These are phyloP conservation scores for Mangifera indica DNA, from an alignment of 345 rosid species.

Conservation along the genomic window DNA sequence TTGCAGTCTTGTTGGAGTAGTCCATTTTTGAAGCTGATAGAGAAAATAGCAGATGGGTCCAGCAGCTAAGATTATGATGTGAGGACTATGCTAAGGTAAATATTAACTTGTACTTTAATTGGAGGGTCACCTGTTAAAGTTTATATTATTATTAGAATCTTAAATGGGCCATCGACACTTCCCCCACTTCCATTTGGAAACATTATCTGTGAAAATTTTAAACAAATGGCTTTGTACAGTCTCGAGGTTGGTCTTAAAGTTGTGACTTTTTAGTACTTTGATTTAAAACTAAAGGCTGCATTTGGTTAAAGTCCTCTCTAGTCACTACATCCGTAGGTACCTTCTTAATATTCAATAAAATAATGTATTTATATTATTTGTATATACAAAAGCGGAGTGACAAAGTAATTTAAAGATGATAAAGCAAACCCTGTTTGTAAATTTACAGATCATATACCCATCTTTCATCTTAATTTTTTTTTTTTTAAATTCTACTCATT, in stretches of 20 bases:
- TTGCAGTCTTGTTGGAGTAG: too few relatives aligned
- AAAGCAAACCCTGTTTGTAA: slow-evolving; percentile 22
- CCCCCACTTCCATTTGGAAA: neutral
- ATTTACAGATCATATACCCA: slow-evolving; percentile 15
- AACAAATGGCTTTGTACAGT: slow-evolving; percentile 31
- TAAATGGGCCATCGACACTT: neutral
- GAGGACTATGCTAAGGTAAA: slow-evolving; percentile 20
- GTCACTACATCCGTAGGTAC: slow-evolving; percentile 11
- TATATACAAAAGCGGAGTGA: slow-evolving; percentile 5
- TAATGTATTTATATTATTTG: neutral
- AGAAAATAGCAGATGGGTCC: neutral
- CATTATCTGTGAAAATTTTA: neutral
- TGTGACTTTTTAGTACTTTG: slow-evolving; percentile 26
- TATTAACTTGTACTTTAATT: slow-evolving; percentile 21
- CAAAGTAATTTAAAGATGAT: slow-evolving; percentile 37
- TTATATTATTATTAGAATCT: slow-evolving; percentile 8
- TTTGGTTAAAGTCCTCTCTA: neutral
- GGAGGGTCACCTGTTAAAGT: slow-evolving; percentile 17
- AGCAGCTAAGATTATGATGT: slow-evolving; percentile 19
- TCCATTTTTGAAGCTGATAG: too few relatives aligned
- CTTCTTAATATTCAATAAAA: slow-evolving; percentile 15
- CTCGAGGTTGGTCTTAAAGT: slow-evolving; percentile 44
- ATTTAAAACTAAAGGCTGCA: slow-evolving; percentile 22
- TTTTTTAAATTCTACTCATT: neutral
- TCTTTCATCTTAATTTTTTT: slow-evolving; percentile 20